phyloP scores from a whole-genome alignment of 2,329 filamentous ascomycete genomes.

The Pestalotiopsis sp. region DNA sequence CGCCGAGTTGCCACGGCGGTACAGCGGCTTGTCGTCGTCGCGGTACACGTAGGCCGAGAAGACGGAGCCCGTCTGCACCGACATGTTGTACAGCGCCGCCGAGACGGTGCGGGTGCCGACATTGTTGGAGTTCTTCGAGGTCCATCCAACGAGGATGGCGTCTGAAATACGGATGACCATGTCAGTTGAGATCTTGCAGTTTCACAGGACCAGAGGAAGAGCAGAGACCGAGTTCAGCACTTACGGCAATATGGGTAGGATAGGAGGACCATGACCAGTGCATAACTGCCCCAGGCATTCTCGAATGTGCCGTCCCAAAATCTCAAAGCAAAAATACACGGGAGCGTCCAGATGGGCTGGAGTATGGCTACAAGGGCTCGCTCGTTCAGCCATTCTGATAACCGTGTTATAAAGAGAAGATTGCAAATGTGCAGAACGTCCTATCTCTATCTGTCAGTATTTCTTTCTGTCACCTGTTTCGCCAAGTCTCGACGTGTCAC shows the following conservation, averaged over 20 bases:
- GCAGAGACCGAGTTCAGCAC: not conserved
- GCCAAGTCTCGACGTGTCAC: conserved; percentile 1
- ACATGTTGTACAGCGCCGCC: conserved; percentile 60
- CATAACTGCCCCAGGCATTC: conserved; percentile 54
- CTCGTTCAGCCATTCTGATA: conserved; percentile 53
- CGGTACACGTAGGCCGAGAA: conserved; percentile 50
- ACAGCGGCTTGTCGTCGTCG: conserved; percentile 56
- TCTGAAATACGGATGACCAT: conserved; percentile 32
- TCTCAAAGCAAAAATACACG: conserved; percentile 52
- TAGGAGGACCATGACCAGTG: conserved; percentile 48
- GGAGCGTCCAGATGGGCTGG: conserved; percentile 56
- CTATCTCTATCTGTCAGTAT: conserved; percentile 14
- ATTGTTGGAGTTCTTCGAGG: conserved; percentile 60
- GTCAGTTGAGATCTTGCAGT: not conserved
- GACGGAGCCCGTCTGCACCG: conserved; percentile 38
- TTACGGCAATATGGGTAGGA: conserved; percentile 56
- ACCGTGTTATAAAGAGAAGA: conserved; percentile 51
- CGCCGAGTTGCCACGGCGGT: conserved; percentile 55
- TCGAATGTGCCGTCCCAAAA: conserved; percentile 45
- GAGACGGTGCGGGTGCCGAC: conserved; percentile 62
- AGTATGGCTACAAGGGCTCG: conserved; percentile 47
- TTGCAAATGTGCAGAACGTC: conserved; percentile 53
- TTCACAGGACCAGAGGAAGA: not conserved
- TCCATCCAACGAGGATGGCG: conserved; percentile 62
- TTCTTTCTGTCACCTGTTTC: not conserved